Evolutionary conservation across 805 yeast species (phyloP).

Genomic region (Allodekkera sacchari): DNA sequence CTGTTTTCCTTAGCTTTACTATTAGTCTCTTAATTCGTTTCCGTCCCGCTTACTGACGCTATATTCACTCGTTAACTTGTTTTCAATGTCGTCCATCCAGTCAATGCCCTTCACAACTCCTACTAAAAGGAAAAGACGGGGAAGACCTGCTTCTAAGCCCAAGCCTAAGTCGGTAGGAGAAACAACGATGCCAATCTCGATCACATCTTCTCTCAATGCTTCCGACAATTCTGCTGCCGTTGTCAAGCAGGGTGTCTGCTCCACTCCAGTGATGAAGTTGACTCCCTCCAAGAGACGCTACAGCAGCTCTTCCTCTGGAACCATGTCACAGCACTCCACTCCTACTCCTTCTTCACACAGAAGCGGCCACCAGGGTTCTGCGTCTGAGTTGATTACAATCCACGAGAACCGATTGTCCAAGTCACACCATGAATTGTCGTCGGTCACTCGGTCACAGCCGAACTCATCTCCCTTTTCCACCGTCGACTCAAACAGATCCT

Average conservation of each 20-base stretch:
- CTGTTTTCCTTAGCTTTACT: too few species aligned
- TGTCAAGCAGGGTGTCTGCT: constrained; percentile 20
- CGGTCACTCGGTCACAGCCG: constrained; percentile 9
- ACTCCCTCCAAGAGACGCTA: constrained; percentile 18
- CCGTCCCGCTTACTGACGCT: too few species aligned
- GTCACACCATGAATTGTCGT: constrained; percentile 16
- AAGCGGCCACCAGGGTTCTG: too few species aligned
- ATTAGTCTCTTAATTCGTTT: too few species aligned
- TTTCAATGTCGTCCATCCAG: too few species aligned
- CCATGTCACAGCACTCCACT: too few species aligned
- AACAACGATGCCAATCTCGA: constrained; percentile 16
- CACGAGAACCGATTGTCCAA: constrained; percentile 5
- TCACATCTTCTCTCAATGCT: constrained; percentile 16
- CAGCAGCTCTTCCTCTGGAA: constrained; percentile 8
- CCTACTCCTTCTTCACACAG: too few species aligned
- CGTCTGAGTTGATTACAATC: too few species aligned
- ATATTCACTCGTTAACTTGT: too few species aligned
- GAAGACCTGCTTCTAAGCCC: constrained; percentile 22
- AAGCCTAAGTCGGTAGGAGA: constrained; percentile 18
- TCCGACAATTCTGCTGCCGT: constrained; percentile 22
- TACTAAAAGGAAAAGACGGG: constrained; percentile 19
- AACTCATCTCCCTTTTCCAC: constrained; percentile 14
- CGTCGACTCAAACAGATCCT: constrained; percentile 7
- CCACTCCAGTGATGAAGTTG: constrained; percentile 26
- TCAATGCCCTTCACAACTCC: constrained; percentile 10